These are phyloP conservation scores for Pseudogymnoascus sp. DNA, from an alignment of 2,329 filamentous ascomycete genomes.

Conservation along the genomic window DNA sequence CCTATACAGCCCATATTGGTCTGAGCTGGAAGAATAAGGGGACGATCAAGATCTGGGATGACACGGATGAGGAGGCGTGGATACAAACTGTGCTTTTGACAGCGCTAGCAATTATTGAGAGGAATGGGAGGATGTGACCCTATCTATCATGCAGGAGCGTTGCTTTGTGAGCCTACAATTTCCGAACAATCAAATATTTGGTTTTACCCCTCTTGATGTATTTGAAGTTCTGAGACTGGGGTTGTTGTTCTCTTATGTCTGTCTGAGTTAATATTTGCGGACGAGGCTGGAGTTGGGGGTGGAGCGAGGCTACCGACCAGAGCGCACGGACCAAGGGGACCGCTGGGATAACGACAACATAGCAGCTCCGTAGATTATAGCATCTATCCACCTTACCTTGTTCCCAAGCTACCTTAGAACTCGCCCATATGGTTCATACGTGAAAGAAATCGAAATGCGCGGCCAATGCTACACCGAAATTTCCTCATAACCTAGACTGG, in stretches of 20 bases:
- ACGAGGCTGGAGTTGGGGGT: not conserved
- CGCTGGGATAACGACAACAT: constrained; percentile 1
- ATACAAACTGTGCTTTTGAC: not conserved
- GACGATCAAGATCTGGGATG: not conserved
- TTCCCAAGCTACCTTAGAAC: not conserved
- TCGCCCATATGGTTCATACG: not conserved
- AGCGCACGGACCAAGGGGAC: not conserved
- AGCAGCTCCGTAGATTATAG: not conserved
- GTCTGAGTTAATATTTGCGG: not conserved
- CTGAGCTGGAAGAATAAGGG: not conserved
- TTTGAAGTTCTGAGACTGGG: not conserved
- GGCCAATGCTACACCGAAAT: not conserved
- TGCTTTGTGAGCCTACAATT: not conserved
- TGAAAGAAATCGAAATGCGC: constrained; percentile 1
- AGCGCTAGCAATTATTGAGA: not conserved
- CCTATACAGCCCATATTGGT: not conserved
- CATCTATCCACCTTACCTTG: not conserved
- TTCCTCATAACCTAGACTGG: not conserved
- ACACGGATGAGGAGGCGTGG: not conserved
- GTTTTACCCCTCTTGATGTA: not conserved
- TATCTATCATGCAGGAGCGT: not conserved
- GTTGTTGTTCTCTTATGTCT: not conserved
- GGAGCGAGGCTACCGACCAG: not conserved
- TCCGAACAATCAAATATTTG: not conserved
- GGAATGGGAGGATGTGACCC: not conserved